Evolutionary conservation across 805 yeast species (phyloP), one percentile per base, ranked within the genome.

Genomic region (Barnettozyma sp.): DNA sequence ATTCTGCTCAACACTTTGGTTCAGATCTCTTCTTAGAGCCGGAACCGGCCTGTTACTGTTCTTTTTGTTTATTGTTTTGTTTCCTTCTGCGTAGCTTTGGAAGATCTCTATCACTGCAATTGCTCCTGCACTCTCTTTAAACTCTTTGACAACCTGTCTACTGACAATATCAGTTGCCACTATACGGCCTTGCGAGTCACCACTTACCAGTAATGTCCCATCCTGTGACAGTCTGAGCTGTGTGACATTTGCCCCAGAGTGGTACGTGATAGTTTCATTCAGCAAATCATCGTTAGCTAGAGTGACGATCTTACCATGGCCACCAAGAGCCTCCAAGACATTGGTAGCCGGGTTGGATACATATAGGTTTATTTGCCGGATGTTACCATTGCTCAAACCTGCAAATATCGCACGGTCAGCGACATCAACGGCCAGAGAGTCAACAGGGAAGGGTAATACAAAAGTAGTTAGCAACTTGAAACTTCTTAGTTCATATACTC

Each of bases 391-490:
- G 3, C 59, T 49, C 12, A 81, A 58, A 2, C 95, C 97, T 7
- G 71, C 73, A 52, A 82, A 90, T 2, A 83, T 39, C 3, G 76
- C 68, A 48, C 97, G 66, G 49, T 78, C 84, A 0, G 88, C 85
- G 1, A 94, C 86, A 56, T 90, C 97, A 6, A 73, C 60, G 0
- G 75, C 68, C 6, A 90, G 37, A 14, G 80, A 60, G 18, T 69
- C 68, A 9, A 84, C 69, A 0, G 81, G 70, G 14, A 58, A 52
- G 4, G 79, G 73, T 18, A 81, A 58, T n/a, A 87, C 78, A 51
- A 84, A 78, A 0, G 95, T 85, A 7, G 86, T 69, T 14, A 82
- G 55, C 23, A 82, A 59, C 22, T 66, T 62, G 26, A 40, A 44
- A 14, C 30, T 41, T 4, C 22, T 47, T 28, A 84, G 50, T 48